A percentile compares a stretch with the other conserved stretches of the same genome.
phyloP scores from a whole-genome alignment of 2,329 filamentous ascomycete species.

The Monosporascus sp. region DNA sequence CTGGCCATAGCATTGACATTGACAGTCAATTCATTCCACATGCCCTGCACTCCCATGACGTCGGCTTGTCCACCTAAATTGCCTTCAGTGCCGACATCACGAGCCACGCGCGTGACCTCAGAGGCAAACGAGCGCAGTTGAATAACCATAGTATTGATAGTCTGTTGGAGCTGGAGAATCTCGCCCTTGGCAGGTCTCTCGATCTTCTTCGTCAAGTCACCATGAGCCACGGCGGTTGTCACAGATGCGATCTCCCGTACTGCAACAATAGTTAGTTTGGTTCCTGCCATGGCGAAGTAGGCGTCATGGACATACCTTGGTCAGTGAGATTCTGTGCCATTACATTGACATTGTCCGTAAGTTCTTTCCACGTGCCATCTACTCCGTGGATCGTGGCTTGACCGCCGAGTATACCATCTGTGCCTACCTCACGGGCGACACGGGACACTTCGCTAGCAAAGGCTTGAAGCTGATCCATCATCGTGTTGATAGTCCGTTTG shows the following conservation, averaged over 20 bases:
- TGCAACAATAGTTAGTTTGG: constrained; percentile 18
- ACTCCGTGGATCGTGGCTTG: constrained; percentile 92
- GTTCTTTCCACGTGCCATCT: constrained; percentile 94
- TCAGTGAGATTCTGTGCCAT: constrained; percentile 81
- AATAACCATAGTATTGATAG: constrained; percentile 87
- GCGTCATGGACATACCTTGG: constrained; percentile 45
- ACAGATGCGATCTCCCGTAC: constrained; percentile 82
- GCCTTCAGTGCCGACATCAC: constrained; percentile 80
- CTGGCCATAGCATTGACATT: constrained; percentile 88
- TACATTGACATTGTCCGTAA: constrained; percentile 84
- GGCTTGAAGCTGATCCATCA: constrained; percentile 97
- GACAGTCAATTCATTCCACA: constrained; percentile 83
- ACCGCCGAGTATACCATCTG: constrained; percentile 87
- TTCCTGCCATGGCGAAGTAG: not conserved
- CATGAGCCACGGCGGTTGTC: constrained; percentile 76
- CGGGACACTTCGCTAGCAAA: constrained; percentile 96
- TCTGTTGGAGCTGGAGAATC: constrained; percentile 77
- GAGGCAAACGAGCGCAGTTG: constrained; percentile 78
- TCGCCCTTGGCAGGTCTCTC: constrained; percentile 75
- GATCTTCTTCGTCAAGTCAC: constrained; percentile 80
- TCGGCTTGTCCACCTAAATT: constrained; percentile 78
- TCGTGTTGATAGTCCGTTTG: constrained; percentile 96
- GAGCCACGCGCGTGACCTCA: constrained; percentile 76
- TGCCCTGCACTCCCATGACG: constrained; percentile 78
- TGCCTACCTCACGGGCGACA: constrained; percentile 91